Evolutionary conservation across 305 asterid genomes (phyloP), one percentile per base, ranked within the genome.

Genomic region (Solanum hybrid): DNA sequence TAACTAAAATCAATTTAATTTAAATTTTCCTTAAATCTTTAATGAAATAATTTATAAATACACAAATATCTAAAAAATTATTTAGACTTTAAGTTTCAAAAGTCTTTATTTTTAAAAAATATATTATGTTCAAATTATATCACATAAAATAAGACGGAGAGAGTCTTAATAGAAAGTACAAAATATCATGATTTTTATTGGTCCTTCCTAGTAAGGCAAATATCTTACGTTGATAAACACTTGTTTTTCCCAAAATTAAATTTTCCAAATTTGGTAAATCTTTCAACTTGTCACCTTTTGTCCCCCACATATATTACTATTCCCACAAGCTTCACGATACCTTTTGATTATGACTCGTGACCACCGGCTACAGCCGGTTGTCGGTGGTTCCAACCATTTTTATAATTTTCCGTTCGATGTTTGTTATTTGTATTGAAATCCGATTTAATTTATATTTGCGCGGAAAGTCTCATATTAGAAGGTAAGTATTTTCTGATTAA

Each of bases 311-410:
- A 26, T 15, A 10, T 10, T 75, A 29, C 15, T 26, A 82, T 82
- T 39, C 36, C 36, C 89, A 36, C 36, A 37, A 87, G 27, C 31
- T 41, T 51, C 79, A 86, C 31, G 7, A n/a, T 3, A 61, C 77
- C n/a, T 65, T 65, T 65, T 33, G 57, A 65, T 61, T 32, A 32
- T 22, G 79, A 86, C 89, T 34, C 12, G 32, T 32, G 89, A 33
- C 33, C 32, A 86, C 79, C 80, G 80, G 65, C 89, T 86, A 11
- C 33, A 32, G 14, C 89, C 79, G 89, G 89, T 86, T 26, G 82
- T 73, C 26, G 89, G 89, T 75, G 38, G 73, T 31, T 77, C 36
- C 41, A 73, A 73, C 37, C 15, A 4, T 22, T 73, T 87, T 51
- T 27, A 2, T 5, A 37, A 87, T 61, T 61, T 61, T 0, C 5